Evolutionary conservation across 345 rosid species (phyloP).

Genomic region (Pugionium dolabratum): DNA sequence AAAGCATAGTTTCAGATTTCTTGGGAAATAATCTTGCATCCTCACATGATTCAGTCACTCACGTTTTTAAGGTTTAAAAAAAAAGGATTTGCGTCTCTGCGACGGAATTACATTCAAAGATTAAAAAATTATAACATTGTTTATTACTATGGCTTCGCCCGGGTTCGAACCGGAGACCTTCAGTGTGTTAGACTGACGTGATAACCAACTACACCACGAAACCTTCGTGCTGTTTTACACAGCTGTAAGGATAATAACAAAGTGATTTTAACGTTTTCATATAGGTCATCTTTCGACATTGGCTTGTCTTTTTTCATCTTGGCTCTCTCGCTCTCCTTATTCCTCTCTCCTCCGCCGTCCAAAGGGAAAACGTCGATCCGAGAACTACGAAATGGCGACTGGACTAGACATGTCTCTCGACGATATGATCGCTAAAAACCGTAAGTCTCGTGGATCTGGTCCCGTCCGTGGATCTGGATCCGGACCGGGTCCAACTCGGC

Average conservation of each 20-base stretch:
- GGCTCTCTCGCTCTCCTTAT: not conserved
- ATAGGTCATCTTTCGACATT: not conserved
- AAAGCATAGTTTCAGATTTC: too few relatives aligned
- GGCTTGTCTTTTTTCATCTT: not conserved
- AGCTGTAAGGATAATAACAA: too few relatives aligned
- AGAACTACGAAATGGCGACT: constrained; percentile 57
- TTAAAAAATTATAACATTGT: too few relatives aligned
- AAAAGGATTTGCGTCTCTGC: too few relatives aligned
- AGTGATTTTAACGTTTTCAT: too few relatives aligned
- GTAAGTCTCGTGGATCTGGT: constrained; percentile 49
- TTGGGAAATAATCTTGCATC: too few relatives aligned
- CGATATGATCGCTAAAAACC: constrained; percentile 83
- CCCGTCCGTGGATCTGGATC: constrained; percentile 56
- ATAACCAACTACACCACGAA: constrained; percentile 99
- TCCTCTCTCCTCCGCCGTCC: constrained; percentile 6
- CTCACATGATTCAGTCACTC: too few relatives aligned
- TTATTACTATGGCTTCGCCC: constrained; percentile 49
- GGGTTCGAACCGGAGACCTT: constrained; percentile 95
- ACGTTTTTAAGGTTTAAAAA: too few relatives aligned
- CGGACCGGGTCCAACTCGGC: constrained; percentile 76
- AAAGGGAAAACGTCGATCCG: constrained; percentile 28
- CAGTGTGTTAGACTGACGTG: constrained; percentile 99
- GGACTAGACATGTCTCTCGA: constrained; percentile 96
- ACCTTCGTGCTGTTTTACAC: constrained; percentile 37
- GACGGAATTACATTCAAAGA: too few relatives aligned